Base-by-base conservation (phyloP, 805 yeast species). In the Kregervanrija delftensis region DNA sequence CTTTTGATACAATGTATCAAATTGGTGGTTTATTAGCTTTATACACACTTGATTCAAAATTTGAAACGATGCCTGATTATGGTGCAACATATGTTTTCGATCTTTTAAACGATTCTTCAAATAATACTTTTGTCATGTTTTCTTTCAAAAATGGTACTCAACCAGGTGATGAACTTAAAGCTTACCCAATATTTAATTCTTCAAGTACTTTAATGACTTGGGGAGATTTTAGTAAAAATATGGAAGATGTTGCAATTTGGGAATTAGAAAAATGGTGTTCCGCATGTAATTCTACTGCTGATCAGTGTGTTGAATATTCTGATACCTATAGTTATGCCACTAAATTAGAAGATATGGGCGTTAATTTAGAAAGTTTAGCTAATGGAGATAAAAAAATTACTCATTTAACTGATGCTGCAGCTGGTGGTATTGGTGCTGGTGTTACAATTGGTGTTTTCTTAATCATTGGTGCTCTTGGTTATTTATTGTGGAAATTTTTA, bases 361-460 rank as follows among this genome's bases (percentile, higher is more conserved):
- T 60, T 38, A 44, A 59, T 33, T 49, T 67, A n/a, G 45, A 57
- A 6, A 55, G 49, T 32, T 30, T 65, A 30, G 57, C 55, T 8
- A 48, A 46, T 35, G 66, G 69, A 37, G 37, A 35, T 35, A 14
- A 11, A n/a, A 33, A 35, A 11, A 11, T 15, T 4, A 48, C 56
- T 37, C 50, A 56, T 10, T 54, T 69, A 40, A 40, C 64, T 6
- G 56, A 63, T 14, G 75, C 74, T 10, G 74, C 48, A 35, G 77
- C 76, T 28, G 77, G 77, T 45, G 77, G 76, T 44, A 71, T 72
- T 49, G 77, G 78, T 44, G 77, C 77, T 12, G 77, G 78, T 48
- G 77, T 75, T 30, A 76, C 76, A 32, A 57, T 73, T 43, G 72
- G 68, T 45, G 74, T 69, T 9, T 50, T 70, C 51, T 46, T 60